A percentile compares a stretch with the other conserved stretches of the same genome.
Evolutionary conservation across 208 protist species (phyloP).

Genomic region (Crithidia thermophila): DNA sequence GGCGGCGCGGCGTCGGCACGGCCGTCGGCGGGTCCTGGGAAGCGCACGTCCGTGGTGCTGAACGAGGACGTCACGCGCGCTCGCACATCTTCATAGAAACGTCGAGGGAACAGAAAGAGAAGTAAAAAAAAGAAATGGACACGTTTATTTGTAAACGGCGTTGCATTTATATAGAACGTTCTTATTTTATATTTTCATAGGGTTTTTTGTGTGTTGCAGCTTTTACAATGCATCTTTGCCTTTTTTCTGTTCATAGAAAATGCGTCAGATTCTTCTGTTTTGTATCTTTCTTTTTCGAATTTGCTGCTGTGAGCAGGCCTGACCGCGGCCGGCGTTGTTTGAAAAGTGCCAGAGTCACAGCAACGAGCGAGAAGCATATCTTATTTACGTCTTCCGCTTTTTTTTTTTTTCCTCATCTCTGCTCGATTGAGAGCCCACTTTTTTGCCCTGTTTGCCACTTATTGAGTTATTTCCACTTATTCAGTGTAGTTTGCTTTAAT

Average conservation of each 20-base stretch:
- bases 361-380: too few relatives aligned
- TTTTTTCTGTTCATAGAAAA: neutral
- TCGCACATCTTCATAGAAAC: slow-evolving; percentile 24
- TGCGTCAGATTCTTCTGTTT: neutral
- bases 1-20: slow-evolving; percentile 20
- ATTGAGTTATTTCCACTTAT: too few relatives aligned
- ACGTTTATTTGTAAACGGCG: neutral
- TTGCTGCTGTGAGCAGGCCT: too few relatives aligned
- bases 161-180: neutral
- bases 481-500: too few relatives aligned
- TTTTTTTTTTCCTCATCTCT: too few relatives aligned
- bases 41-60: slow-evolving; percentile 34
- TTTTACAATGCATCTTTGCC: too few relatives aligned
- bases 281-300: neutral
- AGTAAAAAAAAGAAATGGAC: neutral
- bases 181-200: neutral
- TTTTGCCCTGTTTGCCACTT: too few relatives aligned
- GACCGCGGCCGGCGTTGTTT: too few relatives aligned
- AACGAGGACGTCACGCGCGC: slow-evolving; percentile 57
- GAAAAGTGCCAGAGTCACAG: too few relatives aligned
- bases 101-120: neutral
- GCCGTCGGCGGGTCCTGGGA: slow-evolving; percentile 10
- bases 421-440: too few relatives aligned
- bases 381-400: too few relatives aligned
- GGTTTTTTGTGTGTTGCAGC: neutral